phyloP scores from a whole-genome alignment of 2,329 filamentous ascomycete species.

The Hymenoscyphus infarciens region DNA sequence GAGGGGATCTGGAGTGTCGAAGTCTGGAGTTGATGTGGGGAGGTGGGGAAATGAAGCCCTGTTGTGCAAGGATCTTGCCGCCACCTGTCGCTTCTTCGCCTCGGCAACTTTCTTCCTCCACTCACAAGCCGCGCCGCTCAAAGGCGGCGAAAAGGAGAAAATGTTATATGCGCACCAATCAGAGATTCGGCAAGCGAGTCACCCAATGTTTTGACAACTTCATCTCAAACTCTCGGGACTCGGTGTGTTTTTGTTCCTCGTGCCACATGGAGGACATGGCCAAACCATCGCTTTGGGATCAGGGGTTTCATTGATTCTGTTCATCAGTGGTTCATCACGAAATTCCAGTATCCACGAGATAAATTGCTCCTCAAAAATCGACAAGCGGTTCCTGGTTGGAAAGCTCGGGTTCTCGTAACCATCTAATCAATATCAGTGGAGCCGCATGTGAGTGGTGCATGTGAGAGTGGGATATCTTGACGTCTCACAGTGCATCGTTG shows the following conservation, averaged over 20 bases:
- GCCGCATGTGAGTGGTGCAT: conserved; percentile 2
- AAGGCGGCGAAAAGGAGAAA: not conserved
- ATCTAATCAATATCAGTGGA: not conserved
- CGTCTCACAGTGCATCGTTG: not conserved
- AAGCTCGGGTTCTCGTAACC: not conserved
- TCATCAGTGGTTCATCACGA: not conserved
- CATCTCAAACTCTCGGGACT: not conserved
- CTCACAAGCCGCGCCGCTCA: not conserved
- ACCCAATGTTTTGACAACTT: not conserved
- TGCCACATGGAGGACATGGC: not conserved
- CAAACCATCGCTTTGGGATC: not conserved
- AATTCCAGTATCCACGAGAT: not conserved
- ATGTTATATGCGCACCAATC: not conserved
- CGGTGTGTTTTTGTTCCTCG: not conserved
- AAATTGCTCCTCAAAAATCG: not conserved
- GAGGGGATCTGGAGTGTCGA: not conserved
- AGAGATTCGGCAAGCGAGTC: not conserved
- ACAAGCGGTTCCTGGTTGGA: not conserved
- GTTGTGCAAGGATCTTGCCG: not conserved
- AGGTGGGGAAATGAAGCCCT: not conserved
- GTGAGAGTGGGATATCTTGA: conserved; percentile 1
- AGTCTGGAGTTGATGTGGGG: not conserved
- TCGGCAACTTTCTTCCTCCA: not conserved
- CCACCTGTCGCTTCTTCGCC: not conserved
- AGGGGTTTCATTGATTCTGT: not conserved